Evolutionary conservation across 2,329 filamentous ascomycete genomes (phyloP), one percentile per base, ranked within the genome.

Genomic region (Trichoderma sp.): DNA sequence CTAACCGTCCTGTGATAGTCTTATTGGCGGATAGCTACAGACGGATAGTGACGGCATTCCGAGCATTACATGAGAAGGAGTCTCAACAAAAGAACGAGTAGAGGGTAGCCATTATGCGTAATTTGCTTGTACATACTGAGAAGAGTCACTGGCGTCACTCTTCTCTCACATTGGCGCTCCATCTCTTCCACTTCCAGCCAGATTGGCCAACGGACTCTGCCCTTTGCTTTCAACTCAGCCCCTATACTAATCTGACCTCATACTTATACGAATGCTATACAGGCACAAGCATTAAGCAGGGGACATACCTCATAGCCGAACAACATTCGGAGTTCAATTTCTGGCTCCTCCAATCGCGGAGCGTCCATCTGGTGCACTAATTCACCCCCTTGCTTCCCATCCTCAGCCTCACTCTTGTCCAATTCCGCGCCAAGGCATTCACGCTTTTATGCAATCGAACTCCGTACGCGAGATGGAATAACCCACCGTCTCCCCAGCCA

Each of bases 1-100:
- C 35, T 75, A 12, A 75, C 31, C 16, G 1, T 50, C 14, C 18
- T 6, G 33, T n/a, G 31, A 21, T 33, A 63, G 75, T 35, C 45
- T 56, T 76, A 56, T 31, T 76, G 33, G 59, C 35, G n/a, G 75
- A 76, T 50, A 76, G 75, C 63, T 72, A 73, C 33, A 50, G 21
- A 3, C 72, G 71, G 38, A 72, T 75, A 29, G 50, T 56, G 7
- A 38, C 24, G 66, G 75, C 75, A 8, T 76, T 75, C 31, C 60
- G 21, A 53, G 35, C 71, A 5, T 31, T 76, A 24, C 56, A 76
- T 33, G 71, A 75, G 18, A 60, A 65, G 31, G 75, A 76, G 33
- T 14, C 53, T 62, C 64, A 29, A 38, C 63, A 63, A 8, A 75
- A 68, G 50, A 69, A 38, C 2, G 29, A 63, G 12, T 75, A 35